Evolutionary conservation across 2,329 filamentous ascomycete species (phyloP).

Genomic region (Epichloe hybrida): DNA sequence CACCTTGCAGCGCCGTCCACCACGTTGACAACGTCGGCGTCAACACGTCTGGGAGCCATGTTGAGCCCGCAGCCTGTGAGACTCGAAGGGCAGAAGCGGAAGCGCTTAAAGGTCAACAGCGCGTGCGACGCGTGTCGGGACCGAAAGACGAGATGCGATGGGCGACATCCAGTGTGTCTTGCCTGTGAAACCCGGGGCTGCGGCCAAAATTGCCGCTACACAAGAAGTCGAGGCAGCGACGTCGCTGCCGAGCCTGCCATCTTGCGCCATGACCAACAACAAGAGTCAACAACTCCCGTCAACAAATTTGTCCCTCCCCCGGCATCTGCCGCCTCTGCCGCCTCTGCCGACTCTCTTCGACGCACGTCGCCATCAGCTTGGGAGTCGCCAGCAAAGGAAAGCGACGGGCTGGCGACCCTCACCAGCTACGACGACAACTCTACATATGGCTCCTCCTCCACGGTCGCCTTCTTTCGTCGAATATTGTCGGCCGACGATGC

Average conservation of each 20-base stretch:
- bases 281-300: background rate
- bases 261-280: background rate
- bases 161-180: background rate
- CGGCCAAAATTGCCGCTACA: background rate
- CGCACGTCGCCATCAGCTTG: background rate
- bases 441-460: constrained; percentile 3
- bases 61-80: background rate
- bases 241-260: background rate
- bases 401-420: constrained; percentile 2
- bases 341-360: background rate
- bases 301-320: background rate
- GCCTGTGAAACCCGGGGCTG: constrained; percentile 1
- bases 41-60: background rate
- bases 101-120: constrained; percentile 2
- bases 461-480: constrained; percentile 2
- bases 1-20: background rate
- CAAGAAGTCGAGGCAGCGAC: background rate
- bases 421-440: constrained; percentile 2
- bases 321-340: background rate
- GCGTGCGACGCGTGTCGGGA: constrained; percentile 1
- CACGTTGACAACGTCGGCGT: background rate
- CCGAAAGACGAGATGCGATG: constrained; percentile 3
- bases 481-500: background rate
- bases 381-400: constrained; percentile 1
- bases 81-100: background rate